Evolutionary conservation across 345 rosid species (phyloP).

Genomic region (Acer yangbiense): DNA sequence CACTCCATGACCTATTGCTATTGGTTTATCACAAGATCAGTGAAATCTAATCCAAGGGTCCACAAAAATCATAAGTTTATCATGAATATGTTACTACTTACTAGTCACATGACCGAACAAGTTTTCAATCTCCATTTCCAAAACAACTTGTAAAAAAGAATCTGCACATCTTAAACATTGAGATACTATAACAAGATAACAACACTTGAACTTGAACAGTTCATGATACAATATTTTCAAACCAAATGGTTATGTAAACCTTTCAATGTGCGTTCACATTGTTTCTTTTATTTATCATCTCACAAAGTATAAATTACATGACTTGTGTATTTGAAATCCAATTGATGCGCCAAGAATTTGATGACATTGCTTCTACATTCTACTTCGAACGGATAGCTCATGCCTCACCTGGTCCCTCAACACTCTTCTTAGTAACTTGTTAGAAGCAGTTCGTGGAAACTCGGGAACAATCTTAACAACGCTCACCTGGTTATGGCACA

Average conservation of each 20-base stretch:
- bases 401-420: constrained; percentile 65
- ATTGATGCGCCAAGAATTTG: neutral
- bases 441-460: constrained; percentile 85
- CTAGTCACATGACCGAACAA: no score
- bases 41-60: constrained; percentile 27
- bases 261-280: neutral
- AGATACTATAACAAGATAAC: no score
- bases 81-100: no score
- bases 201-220: no score
- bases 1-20: constrained; percentile 45
- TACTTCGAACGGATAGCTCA: constrained; percentile 48
- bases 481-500: constrained; percentile 56
- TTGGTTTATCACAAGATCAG: constrained; percentile 40
- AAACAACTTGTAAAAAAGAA: no score
- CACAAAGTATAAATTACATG: neutral
- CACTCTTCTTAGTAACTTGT: constrained; percentile 77
- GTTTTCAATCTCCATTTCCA: no score
- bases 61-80: neutral
- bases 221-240: no score
- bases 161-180: no score
- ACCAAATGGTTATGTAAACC: no score
- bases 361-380: constrained; percentile 30
- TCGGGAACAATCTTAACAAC: constrained; percentile 61
- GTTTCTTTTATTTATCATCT: neutral
- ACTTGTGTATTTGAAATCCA: neutral